phyloP scores from a whole-genome alignment of 2,329 filamentous ascomycete species.

The Alternaria longipes region DNA sequence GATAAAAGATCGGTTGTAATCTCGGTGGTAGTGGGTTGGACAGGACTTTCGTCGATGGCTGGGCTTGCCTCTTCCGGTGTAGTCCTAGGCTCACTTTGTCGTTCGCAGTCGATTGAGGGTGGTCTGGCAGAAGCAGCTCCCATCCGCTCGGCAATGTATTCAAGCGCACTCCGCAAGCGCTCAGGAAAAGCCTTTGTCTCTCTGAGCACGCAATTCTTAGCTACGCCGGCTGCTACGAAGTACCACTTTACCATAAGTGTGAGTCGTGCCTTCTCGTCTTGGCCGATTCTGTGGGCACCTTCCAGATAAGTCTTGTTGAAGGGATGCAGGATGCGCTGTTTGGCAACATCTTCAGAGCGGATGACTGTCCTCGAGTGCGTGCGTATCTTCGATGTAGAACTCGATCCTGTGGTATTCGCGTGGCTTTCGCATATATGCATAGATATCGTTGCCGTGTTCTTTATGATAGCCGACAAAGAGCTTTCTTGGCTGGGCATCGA shows the following conservation, averaged over 20 bases:
- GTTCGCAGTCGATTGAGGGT: neutral
- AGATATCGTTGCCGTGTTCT: constrained; percentile 12
- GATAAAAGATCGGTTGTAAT: neutral
- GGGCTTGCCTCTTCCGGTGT: neutral
- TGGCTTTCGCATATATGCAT: constrained; percentile 13
- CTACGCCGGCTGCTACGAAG: constrained; percentile 20
- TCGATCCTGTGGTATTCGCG: constrained; percentile 4
- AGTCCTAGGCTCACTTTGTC: neutral
- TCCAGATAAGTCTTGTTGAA: constrained; percentile 21
- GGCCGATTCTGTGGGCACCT: neutral
- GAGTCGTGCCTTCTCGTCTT: constrained; percentile 10
- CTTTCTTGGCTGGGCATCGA: constrained; percentile 10
- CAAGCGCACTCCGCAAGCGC: constrained; percentile 5
- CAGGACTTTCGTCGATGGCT: too few species aligned
- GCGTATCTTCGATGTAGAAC: constrained; percentile 6
- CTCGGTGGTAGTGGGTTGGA: neutral
- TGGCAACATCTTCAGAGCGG: constrained; percentile 5
- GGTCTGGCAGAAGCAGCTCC: constrained; percentile 5
- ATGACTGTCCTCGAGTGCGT: neutral
- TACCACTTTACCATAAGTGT: constrained; percentile 21
- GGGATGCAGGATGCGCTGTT: constrained; percentile 17
- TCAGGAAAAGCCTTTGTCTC: constrained; percentile 13
- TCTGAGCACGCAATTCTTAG: constrained; percentile 10
- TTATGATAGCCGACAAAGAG: constrained; percentile 12
- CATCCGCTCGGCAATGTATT: constrained; percentile 10